Conservation (phyloP, 345 rosid genomes). For the Salix caprea region DNA sequence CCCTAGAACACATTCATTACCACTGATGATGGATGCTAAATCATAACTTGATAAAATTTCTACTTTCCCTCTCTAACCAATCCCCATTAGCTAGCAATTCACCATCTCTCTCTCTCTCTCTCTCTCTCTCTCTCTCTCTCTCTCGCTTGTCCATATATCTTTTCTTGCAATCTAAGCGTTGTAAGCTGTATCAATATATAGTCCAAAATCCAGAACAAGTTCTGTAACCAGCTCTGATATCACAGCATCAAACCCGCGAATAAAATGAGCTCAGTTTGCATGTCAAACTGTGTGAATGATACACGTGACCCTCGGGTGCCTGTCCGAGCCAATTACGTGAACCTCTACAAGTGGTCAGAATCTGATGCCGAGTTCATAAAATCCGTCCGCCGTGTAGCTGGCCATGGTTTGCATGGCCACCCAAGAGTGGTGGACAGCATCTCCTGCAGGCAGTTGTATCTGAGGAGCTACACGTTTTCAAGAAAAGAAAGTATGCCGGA, state of each 20-base stretch:
- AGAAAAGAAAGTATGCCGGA: constrained; percentile 23
- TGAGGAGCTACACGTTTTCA: constrained; percentile 27
- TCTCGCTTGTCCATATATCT: constrained; percentile 24
- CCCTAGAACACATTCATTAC: constrained; percentile 20
- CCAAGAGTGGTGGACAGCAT: constrained; percentile 23
- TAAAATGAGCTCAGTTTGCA: constrained; percentile 64
- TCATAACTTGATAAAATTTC: constrained; percentile 23
- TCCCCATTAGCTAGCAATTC: neutral
- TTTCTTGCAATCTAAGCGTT: constrained; percentile 61
- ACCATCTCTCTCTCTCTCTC: neutral
- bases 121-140: constrained; percentile 4
- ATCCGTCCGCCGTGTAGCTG: constrained; percentile 25
- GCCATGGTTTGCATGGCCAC: constrained; percentile 15
- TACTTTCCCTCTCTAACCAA: neutral
- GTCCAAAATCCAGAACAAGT: neutral
- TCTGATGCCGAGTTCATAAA: constrained; percentile 23
- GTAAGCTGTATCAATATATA: constrained; percentile 11
- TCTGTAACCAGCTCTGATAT: neutral
- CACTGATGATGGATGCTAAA: constrained; percentile 21
- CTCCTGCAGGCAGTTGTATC: constrained; percentile 24
- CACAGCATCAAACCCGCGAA: neutral
- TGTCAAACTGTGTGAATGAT: constrained; percentile 70
- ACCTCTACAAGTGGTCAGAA: constrained; percentile 33
- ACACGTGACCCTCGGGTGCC: constrained; percentile 59
- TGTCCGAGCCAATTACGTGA: constrained; percentile 57